Evolutionary conservation across 345 rosid species (phyloP), one percentile per base, ranked within the genome.

Genomic region (Luvunga scandens): DNA sequence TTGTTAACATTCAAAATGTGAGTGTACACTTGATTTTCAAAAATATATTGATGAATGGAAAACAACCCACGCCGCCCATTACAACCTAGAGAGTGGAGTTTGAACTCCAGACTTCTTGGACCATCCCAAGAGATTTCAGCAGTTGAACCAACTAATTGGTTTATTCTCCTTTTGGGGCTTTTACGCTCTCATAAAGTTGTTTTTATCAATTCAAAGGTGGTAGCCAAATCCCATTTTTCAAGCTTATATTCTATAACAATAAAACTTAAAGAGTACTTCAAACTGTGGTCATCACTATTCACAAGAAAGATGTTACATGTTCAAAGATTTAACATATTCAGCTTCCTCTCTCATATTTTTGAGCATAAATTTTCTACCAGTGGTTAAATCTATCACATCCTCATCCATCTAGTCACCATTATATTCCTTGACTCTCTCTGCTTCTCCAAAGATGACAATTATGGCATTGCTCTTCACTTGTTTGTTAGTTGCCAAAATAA

Each of bases 1-100:
- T 90, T 30, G 86, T 91, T 69, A 75, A 74, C 82, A 79, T 95
- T 83, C 83, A 84, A 82, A 92, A 92, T 84, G 99, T 93, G 83
- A 88, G 97, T 88, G 22, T 72, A 16, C 6, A 12, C 45, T 55
- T 66, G 4, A 48, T 0, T 33, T 64, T 64, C 4, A 14, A 53
- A 18, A 50, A 50, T 14, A 50, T 50, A 4, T 42, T 45, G 50
- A 53, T 53, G 22, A 50, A 53, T 53, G 7, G 57, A 53, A 53
- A 53, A 19, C 57, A 18, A 18, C 21, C 7, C 22, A 4, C 22
- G 2, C 57, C 0, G 18, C 22, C 57, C 22, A 18, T 22, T 22
- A 53, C 50, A 45, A 45, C 50, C 50, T 5, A 16, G 22, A 18
- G 57, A 53, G 21, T 53, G 57, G 57, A 21, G 0, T 53, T 50